A percentile compares a stretch with the other conserved stretches of the same genome.
Conservation (phyloP, 257 asterid genomes). For the Coffea eugenioides region DNA sequence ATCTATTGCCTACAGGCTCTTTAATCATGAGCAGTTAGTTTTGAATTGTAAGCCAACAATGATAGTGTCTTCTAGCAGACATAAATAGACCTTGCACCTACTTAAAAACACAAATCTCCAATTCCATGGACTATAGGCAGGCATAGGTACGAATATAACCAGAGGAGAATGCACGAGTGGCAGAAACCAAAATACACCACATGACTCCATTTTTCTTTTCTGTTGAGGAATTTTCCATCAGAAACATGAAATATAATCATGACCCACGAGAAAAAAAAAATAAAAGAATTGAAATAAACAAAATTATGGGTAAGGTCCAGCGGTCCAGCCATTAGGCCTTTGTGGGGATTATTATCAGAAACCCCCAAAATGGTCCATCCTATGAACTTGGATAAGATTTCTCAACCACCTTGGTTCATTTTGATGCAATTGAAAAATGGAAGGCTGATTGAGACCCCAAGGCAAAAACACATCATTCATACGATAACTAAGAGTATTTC, state of each 20-base stretch:
- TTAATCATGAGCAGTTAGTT: too few species aligned
- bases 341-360: neutral
- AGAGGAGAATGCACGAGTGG: neutral
- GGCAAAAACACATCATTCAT: conserved; percentile 3
- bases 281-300: neutral
- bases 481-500: neutral
- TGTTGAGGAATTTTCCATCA: neutral
- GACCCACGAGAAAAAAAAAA: neutral
- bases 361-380: neutral
- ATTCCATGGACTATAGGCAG: neutral
- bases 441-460: neutral
- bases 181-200: neutral
- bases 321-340: neutral
- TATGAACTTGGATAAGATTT: neutral
- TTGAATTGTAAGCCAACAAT: neutral
- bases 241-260: neutral
- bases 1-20: neutral
- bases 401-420: neutral
- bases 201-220: too few species aligned
- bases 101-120: neutral
- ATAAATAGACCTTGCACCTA: neutral
- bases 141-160: neutral
- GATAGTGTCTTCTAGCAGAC: neutral
- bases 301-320: neutral
- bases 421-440: neutral